Evolutionary conservation across 768 basidiomycete species (phyloP).

Genomic region (Pleurotus pulmonarius): DNA sequence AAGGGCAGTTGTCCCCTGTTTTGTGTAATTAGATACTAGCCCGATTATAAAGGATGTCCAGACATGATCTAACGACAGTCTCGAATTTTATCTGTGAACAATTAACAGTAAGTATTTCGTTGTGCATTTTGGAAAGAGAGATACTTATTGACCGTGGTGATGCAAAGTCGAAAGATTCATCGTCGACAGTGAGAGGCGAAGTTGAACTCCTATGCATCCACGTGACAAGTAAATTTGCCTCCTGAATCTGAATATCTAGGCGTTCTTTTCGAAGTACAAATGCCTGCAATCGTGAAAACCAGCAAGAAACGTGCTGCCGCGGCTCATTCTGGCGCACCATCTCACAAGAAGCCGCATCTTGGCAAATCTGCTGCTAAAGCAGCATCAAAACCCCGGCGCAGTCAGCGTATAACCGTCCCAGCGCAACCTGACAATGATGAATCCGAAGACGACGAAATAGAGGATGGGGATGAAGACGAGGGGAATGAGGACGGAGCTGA

Average conservation of each 20-base stretch:
- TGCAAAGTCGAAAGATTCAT: too few relatives aligned
- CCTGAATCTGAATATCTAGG: background rate
- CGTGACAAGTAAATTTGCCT: background rate
- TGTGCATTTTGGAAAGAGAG: too few relatives aligned
- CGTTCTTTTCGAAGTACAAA: slow-evolving; percentile 13
- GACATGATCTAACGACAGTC: too few relatives aligned
- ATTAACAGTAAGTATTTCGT: too few relatives aligned
- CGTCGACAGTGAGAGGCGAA: too few relatives aligned
- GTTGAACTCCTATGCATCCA: background rate
- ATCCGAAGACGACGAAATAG: slow-evolving; percentile 24
- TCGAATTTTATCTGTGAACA: too few relatives aligned
- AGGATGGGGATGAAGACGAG: slow-evolving; percentile 16
- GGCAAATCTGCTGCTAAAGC: slow-evolving; percentile 25
- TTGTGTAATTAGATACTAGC: too few relatives aligned
- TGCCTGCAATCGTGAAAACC: slow-evolving; percentile 38
- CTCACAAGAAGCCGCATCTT: slow-evolving; percentile 49
- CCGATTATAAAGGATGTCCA: too few relatives aligned
- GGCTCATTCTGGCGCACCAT: slow-evolving; percentile 39
- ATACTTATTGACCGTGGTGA: too few relatives aligned
- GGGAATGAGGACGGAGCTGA: slow-evolving; percentile 20
- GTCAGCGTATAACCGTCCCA: slow-evolving; percentile 51
- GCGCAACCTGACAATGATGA: slow-evolving; percentile 29
- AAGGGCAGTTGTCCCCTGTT: too few relatives aligned
- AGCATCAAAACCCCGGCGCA: slow-evolving; percentile 41
- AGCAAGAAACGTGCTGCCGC: slow-evolving; percentile 49